These are phyloP conservation scores for Tetragonia tetragonoides DNA, from an alignment of 148 eudicot species.

Conservation along the genomic window DNA sequence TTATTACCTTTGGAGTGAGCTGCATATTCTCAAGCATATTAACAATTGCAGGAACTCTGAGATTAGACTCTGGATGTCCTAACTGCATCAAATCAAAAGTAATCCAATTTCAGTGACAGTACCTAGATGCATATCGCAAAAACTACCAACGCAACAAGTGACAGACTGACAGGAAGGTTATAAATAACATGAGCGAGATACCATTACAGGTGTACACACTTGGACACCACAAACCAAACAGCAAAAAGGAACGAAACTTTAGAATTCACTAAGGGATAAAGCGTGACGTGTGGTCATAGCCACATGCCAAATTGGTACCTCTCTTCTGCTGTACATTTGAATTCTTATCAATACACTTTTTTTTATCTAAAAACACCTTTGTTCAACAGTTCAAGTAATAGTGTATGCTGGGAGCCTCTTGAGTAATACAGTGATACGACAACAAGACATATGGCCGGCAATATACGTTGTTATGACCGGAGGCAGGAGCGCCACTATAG, in stretches of 20 bases:
- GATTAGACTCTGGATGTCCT: conserved; percentile 88
- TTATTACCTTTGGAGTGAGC: conserved; percentile 74
- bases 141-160: neutral
- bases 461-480: conserved; percentile 82
- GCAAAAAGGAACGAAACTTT: too few species aligned
- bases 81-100: conserved; percentile 38
- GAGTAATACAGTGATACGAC: neutral
- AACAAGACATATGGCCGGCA: neutral
- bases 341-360: neutral
- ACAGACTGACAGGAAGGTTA: too few species aligned
- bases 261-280: too few species aligned
- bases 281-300: too few species aligned
- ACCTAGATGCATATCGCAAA: neutral
- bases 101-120: neutral
- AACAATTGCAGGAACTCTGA: conserved; percentile 86
- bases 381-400: neutral
- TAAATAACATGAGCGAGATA: too few species aligned
- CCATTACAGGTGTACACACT: too few species aligned
- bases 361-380: neutral
- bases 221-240: too few species aligned
- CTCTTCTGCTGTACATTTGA: too few species aligned
- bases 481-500: conserved; percentile 78
- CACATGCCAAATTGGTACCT: too few species aligned
- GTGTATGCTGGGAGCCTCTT: neutral
- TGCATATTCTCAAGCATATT: conserved; percentile 67